Evolutionary conservation across 495 filamentous ascomycete species (phyloP), one percentile per base, ranked within the genome.

Genomic region (Penicillium taxi): DNA sequence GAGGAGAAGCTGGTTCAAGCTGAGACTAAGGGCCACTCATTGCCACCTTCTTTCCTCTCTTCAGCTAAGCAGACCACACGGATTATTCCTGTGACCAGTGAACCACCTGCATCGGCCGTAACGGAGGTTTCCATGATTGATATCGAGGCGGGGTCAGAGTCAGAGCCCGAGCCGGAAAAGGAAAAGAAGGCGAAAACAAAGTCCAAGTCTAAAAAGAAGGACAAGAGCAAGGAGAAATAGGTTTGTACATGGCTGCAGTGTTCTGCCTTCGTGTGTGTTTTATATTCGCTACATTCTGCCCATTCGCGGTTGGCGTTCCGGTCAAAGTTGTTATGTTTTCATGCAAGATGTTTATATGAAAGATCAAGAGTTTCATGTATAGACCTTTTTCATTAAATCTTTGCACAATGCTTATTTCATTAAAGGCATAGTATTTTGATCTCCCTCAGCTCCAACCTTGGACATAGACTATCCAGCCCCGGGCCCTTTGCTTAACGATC

Each of bases 1-100:
- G 71, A 74, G 40, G 47, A 45, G 7, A 43, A 48, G 26, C 42
- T 74, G 5, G 17, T 60, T 4, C 50, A 61, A 34, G 48, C 63
- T 13, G 70, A 73, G 45, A 43, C 48, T 9, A 47, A 54, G 38
- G 64, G 66, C 3, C 46, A 48, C 22, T 44, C 50, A 2, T 19
- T 50, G 28, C 51, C 48, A 13, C 26, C 36, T 9, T 46, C 51
- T 8, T 49, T 49, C 30, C 35, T 43, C 5, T 37, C 41, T 15
- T 20, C 49, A 11, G 13, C 19, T 7, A 47, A 37, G 39, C 42
- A 39, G 23, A 22, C 32, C 9, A 40, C 23, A 5, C 44, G 41
- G 2, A 23, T 55, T n/a, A 37, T 55, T 34, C 48, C 56, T 1
- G 36, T 55, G 14, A 47, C 49, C 15, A 41, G 31, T 16, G 42